Base-by-base conservation (phyloP, 1,139 yeast genomes). In the Sugiyamaella xylanicola region DNA sequence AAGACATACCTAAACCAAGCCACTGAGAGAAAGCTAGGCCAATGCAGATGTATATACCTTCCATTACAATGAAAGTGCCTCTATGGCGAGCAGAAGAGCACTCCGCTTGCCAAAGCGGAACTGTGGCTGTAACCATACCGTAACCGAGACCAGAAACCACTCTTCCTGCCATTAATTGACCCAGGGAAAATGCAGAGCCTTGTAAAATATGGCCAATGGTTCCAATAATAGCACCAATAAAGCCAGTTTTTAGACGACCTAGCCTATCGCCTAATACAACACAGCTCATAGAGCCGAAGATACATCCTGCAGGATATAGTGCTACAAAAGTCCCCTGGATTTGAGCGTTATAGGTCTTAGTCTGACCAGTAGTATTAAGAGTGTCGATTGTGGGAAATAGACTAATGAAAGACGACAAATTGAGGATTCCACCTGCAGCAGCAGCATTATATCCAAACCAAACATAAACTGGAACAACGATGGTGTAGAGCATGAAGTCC, bases 21-120 rank as follows among this genome's bases (percentile, higher is more conserved):
- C 92, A 86, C 71, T 86, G 85, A 9, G 91, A 87, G 63, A 85
- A 72, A 64, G 82, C 78, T 47, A 88, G 84, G 64, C 92, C 92
- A 55, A 84, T 74, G 47, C 88, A 87, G 59, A 85, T 81, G 55
- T 84, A 81, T 16, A 87, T 81, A 63, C 89, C 91, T 70, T 85
- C 87, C 64, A 83, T 71, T 63, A 80, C 77, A 53, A 86, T 89
- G 66, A 85, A 76, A 59, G 80, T 73, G 63, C 93, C 95, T 75
- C 95, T 81, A 68, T 81, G 80, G 63, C 81, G 81, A 9, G 91
- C 83, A 58, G 78, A 77, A 16, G 91, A 82, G 78, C 85, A 81
- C 71, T 87, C 95, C 0, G 92, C 82, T 69, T 86, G 88, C 84
- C 88, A 86, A 59, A 85, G 84, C 13, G 95, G 95, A 59, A 86